A percentile compares a stretch with the other conserved stretches of the same genome.
These are phyloP conservation scores for Hortiboletus campestris DNA, from an alignment of 768 basidiomycete genomes.

Conservation along the genomic window DNA sequence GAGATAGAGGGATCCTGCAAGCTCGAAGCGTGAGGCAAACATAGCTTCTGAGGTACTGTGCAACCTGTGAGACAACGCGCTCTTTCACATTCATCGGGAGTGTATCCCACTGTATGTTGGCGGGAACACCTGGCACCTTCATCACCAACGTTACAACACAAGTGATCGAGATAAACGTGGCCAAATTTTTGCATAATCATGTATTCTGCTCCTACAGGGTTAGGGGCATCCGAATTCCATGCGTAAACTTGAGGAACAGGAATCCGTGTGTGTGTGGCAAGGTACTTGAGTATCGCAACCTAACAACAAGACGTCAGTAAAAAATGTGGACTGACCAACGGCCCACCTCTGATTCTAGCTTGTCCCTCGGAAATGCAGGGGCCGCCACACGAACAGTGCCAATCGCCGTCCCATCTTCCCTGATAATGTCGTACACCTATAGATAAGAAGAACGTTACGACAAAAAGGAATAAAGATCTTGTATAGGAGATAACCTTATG, in stretches of 20 bases:
- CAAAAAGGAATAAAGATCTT: background rate
- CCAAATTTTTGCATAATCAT: background rate
- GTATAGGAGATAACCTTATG: background rate
- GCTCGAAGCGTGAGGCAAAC: background rate
- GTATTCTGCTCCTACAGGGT: background rate
- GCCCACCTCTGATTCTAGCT: background rate
- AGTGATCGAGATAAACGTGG: background rate
- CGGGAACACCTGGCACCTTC: background rate
- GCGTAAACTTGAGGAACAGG: background rate
- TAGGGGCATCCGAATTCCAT: background rate
- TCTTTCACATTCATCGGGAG: background rate
- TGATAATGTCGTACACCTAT: background rate
- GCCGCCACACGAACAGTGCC: background rate
- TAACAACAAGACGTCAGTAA: background rate
- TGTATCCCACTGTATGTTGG: background rate
- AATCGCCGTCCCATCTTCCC: background rate
- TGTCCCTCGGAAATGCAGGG: constrained; percentile 1
- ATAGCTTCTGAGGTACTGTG: background rate
- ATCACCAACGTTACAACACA: background rate
- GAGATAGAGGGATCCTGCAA: background rate
- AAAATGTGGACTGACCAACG: background rate
- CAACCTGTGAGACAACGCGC: background rate
- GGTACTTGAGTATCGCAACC: background rate
- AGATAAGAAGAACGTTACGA: background rate
- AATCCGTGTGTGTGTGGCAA: background rate